A percentile compares a stretch with the other conserved stretches of the same genome.
Evolutionary conservation across 208 protist species (phyloP).

Genomic region (Leishmania guyanensis): DNA sequence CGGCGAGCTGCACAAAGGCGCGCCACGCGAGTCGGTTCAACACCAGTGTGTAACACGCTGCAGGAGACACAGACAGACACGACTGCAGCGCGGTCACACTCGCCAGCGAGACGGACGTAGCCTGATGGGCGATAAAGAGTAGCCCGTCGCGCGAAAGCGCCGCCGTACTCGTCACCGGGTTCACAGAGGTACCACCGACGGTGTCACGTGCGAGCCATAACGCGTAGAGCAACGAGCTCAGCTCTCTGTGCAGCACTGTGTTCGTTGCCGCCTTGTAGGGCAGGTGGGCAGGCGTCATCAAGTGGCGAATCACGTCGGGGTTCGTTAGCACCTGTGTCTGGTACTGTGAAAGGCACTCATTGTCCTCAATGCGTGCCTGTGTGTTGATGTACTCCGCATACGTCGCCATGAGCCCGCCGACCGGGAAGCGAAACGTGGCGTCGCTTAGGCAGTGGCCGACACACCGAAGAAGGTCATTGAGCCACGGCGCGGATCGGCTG

Average conservation of each 20-base stretch:
- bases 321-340: constrained; percentile 76
- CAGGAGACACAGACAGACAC: constrained; percentile 16
- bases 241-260: constrained; percentile 58
- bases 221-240: constrained; percentile 50
- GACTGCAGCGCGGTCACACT: constrained; percentile 20
- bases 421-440: constrained; percentile 51
- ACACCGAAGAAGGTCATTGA: constrained; percentile 19
- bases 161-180: constrained; percentile 13
- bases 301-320: constrained; percentile 43
- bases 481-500: constrained; percentile 12
- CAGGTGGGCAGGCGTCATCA: constrained; percentile 40
- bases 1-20: constrained; percentile 21
- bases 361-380: constrained; percentile 15
- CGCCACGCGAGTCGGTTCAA: constrained; percentile 34
- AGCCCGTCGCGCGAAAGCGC: constrained; percentile 22
- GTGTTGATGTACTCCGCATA: constrained; percentile 56
- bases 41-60: constrained; percentile 28
- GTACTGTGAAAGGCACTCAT: constrained; percentile 17
- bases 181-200: neutral
- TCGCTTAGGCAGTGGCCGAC: constrained; percentile 48
- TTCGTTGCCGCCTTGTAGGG: constrained; percentile 36
- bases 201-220: constrained; percentile 25
- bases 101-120: constrained; percentile 4
- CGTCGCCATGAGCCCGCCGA: constrained; percentile 50
- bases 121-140: constrained; percentile 32